These are phyloP conservation scores for Pythium angustatum DNA, from an alignment of 352 stramenopile species.

Conservation along the genomic window DNA sequence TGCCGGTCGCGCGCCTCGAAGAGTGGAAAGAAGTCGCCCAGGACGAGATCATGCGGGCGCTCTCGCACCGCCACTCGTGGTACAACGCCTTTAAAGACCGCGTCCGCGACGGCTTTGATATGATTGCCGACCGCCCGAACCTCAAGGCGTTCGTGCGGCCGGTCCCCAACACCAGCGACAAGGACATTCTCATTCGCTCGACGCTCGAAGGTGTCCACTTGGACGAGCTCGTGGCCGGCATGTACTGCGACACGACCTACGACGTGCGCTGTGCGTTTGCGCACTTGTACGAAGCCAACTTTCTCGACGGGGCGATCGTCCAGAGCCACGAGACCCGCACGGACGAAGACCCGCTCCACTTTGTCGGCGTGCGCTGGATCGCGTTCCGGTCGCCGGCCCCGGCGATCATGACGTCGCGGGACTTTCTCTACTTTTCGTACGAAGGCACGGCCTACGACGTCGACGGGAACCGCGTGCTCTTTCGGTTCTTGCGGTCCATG, in stretches of 20 bases:
- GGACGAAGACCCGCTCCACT: constrained; percentile 41
- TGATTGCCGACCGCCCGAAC: constrained; percentile 33
- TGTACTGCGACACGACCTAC: constrained; percentile 39
- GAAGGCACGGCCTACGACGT: constrained; percentile 35
- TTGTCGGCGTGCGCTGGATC: constrained; percentile 50
- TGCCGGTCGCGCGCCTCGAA: constrained; percentile 26
- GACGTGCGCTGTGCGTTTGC: constrained; percentile 38
- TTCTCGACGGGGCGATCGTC: constrained; percentile 47
- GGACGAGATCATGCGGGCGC: constrained; percentile 36
- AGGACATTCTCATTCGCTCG: constrained; percentile 39
- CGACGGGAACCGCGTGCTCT: constrained; percentile 42
- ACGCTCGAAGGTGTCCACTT: constrained; percentile 36
- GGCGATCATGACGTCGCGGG: constrained; percentile 36
- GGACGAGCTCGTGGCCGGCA: constrained; percentile 36
- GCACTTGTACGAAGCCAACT: constrained; percentile 46
- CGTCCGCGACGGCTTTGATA: constrained; percentile 33
- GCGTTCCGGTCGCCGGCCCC: constrained; percentile 42
- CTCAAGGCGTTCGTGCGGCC: constrained; percentile 35
- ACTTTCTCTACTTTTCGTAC: constrained; percentile 48
- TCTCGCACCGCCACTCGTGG: constrained; percentile 41
- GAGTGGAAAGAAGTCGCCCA: constrained; percentile 37
- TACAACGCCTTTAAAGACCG: constrained; percentile 41
- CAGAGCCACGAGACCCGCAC: constrained; percentile 38
- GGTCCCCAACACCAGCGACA: constrained; percentile 34
- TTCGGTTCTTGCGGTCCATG: constrained; percentile 33